Percentiles rank a stretch among this genome's conserved stretches.
Evolutionary conservation across 2,329 filamentous ascomycete species (phyloP).

Genomic region (Coleophoma cylindrospora): DNA sequence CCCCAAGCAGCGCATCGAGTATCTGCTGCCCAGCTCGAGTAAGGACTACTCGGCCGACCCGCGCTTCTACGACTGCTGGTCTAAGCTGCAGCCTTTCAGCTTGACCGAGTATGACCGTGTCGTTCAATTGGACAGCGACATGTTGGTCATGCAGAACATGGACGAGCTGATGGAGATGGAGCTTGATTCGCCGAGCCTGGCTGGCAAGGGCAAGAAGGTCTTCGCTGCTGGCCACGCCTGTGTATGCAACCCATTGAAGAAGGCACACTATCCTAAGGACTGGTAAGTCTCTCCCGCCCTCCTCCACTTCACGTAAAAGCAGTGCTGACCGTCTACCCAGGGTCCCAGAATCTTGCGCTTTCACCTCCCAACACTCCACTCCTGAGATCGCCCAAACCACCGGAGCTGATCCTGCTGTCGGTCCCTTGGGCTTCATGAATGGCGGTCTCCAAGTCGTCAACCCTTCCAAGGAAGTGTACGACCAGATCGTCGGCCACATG

Average conservation of each 20-base stretch:
- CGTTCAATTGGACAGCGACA: conserved; percentile 83
- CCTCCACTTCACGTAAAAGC: neutral
- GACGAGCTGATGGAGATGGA: conserved; percentile 85
- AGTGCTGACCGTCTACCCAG: conserved; percentile 9
- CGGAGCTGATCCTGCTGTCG: conserved; percentile 37
- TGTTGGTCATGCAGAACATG: conserved; percentile 81
- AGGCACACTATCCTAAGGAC: conserved; percentile 70
- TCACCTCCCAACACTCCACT: conserved; percentile 45
- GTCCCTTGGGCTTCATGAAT: conserved; percentile 48
- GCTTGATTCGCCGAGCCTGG: conserved; percentile 53
- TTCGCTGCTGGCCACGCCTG: conserved; percentile 84
- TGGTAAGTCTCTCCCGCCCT: conserved; percentile 44
- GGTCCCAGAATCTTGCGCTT: conserved; percentile 52
- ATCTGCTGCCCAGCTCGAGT: conserved; percentile 63
- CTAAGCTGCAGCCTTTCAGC: conserved; percentile 75
- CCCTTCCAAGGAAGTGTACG: conserved; percentile 42
- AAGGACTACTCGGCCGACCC: conserved; percentile 70
- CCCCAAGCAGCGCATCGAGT: conserved; percentile 62
- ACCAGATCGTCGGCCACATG: conserved; percentile 46
- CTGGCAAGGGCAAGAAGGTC: conserved; percentile 51
- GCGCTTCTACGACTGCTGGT: conserved; percentile 88
- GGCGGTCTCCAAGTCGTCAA: conserved; percentile 53
- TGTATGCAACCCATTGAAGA: conserved; percentile 77
- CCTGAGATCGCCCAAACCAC: conserved; percentile 41
- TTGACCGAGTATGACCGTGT: conserved; percentile 73